These are phyloP conservation scores for Saussurea involucrata DNA, from an alignment of 129 eudicot genomes.

Conservation along the genomic window DNA sequence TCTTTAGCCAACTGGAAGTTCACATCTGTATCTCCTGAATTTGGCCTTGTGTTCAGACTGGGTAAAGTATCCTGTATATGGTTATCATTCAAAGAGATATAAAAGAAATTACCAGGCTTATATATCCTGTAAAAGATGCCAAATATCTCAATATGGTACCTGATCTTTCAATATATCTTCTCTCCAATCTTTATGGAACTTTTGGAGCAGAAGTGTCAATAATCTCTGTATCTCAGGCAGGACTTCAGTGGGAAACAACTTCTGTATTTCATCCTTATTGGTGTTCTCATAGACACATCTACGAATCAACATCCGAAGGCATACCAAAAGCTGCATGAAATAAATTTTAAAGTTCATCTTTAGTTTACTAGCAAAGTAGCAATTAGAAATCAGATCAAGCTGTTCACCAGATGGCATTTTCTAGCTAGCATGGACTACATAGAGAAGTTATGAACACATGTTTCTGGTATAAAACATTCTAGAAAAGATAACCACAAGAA, in stretches of 20 bases:
- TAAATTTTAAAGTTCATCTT: background rate
- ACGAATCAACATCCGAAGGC: constrained; percentile 73
- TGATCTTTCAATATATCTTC: constrained; percentile 59
- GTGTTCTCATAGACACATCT: constrained; percentile 62
- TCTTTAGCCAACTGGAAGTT: constrained; percentile 58
- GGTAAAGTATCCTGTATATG: constrained; percentile 21
- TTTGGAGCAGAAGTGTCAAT: constrained; percentile 69
- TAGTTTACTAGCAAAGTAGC: too few relatives aligned
- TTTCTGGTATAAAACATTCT: background rate
- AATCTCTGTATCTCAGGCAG: constrained; percentile 50
- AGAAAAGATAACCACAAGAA: background rate
- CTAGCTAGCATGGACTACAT: background rate
- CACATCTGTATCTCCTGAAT: constrained; percentile 42
- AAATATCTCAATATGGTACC: constrained; percentile 27
- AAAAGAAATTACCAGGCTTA: background rate
- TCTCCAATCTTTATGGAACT: constrained; percentile 70
- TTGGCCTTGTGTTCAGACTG: constrained; percentile 28
- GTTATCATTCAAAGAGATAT: background rate
- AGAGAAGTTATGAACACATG: background rate
- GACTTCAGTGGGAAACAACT: constrained; percentile 58
- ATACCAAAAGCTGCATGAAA: constrained; percentile 68
- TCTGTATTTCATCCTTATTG: constrained; percentile 63
- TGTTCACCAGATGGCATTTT: background rate
- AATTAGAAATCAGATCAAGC: constrained; percentile 1
- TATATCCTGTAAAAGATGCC: background rate